These are phyloP conservation scores for Cordyceps pruinosa DNA, from an alignment of 2,329 filamentous ascomycete genomes.

Conservation along the genomic window DNA sequence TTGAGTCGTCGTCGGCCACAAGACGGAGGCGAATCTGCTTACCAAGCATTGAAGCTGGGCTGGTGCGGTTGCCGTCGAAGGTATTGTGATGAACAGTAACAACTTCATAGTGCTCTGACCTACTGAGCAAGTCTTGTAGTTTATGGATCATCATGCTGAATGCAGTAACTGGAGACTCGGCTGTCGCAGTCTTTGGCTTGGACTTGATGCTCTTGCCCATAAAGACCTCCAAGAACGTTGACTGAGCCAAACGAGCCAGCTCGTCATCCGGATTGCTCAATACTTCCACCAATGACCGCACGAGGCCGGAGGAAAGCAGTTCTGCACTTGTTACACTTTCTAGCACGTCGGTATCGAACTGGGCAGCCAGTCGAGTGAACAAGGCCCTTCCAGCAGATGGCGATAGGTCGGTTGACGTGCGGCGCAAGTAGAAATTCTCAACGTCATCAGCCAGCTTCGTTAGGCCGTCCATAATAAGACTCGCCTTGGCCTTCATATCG, in stretches of 20 bases:
- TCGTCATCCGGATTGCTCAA: slow-evolving; percentile 65
- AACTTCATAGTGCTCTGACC: slow-evolving; percentile 96
- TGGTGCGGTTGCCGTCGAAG: slow-evolving; percentile 83
- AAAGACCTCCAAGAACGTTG: slow-evolving; percentile 84
- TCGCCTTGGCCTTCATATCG: slow-evolving; percentile 71
- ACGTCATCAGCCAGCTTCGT: slow-evolving; percentile 66
- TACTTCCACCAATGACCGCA: slow-evolving; percentile 73
- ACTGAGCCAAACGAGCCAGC: slow-evolving; percentile 60
- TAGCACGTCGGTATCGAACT: slow-evolving; percentile 82
- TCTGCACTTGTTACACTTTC: slow-evolving; percentile 96
- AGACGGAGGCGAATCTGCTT: slow-evolving; percentile 90
- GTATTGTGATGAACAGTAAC: slow-evolving; percentile 91
- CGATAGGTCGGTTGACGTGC: slow-evolving; percentile 38
- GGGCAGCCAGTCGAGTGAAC: slow-evolving; percentile 69
- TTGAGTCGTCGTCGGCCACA: slow-evolving; percentile 81
- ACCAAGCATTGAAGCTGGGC: slow-evolving; percentile 88
- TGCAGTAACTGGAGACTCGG: slow-evolving; percentile 67
- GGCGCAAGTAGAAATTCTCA: slow-evolving; percentile 59
- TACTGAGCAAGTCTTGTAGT: slow-evolving; percentile 88
- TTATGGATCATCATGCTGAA: slow-evolving; percentile 92
- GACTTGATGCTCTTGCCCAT: slow-evolving; percentile 69
- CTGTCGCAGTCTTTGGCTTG: slow-evolving; percentile 56
- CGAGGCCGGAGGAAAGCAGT: slow-evolving; percentile 81
- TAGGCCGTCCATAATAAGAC: slow-evolving; percentile 65
- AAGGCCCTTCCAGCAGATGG: slow-evolving; percentile 53